Base-by-base conservation (phyloP, 805 yeast species). In the Candida hungchunana region DNA sequence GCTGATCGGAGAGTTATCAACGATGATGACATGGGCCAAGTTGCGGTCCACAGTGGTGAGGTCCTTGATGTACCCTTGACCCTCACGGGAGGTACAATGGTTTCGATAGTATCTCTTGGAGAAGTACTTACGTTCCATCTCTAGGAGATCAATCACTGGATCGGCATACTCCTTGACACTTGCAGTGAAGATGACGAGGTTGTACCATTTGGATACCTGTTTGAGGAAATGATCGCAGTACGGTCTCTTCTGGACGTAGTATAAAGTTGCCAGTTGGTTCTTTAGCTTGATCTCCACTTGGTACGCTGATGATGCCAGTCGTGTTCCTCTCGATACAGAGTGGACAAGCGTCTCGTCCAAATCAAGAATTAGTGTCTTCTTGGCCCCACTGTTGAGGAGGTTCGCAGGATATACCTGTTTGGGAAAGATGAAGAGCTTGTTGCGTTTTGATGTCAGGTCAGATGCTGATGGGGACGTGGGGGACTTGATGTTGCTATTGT, bases 151-250 rank as follows among this genome's bases (percentile, higher is more conserved):
- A 34, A 93, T 85, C 33, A 93, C 94, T 0, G 98, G 97, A 53
- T 93, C 98, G 0, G 98, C 97, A 53, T 93, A 93, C 55, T 87
- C 96, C 58, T 79, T 77, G 43, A 93, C 89, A 26, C 95, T 82
- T 2, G 98, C 98, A 0, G 98, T 93, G 66, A 93, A 93, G 8
- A 94, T 77, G 21, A 88, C 89, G 28, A 93, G 64, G 48, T 87
- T 82, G 61, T 75, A 93, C 97, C 97, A 90, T 49, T 77, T 76
- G 34, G 81, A 68, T 7, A 88, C 93, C 42, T 80, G 80, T 40
- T 75, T 67, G 18, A 93, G 66, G 52, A 93, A 93, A 45, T 77
- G 74, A 58, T 87, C 96, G 57, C 96, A 93, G 55, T 71, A 82
- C 0, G 98, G 98, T 35, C 98, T 67, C 56, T 90, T 90, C 54